These are phyloP conservation scores for Sordaria brevicollis DNA, from an alignment of 495 filamentous ascomycete genomes.

Conservation along the genomic window DNA sequence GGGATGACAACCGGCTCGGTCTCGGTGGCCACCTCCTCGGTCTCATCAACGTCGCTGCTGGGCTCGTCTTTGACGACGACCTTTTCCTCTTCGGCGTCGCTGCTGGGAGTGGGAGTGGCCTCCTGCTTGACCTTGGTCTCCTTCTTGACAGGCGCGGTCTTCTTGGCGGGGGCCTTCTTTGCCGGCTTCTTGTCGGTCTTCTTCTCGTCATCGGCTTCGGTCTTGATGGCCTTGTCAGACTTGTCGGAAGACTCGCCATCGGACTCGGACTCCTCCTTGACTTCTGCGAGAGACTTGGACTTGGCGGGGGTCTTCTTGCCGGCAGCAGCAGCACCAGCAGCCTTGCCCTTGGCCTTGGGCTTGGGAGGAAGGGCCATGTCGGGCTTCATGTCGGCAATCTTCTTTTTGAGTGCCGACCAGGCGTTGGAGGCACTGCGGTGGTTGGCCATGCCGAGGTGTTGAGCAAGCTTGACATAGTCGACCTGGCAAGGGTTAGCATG, in stretches of 20 bases:
- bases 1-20: background rate
- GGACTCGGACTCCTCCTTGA: background rate
- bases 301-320: background rate
- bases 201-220: background rate
- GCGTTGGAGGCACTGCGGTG: constrained; percentile 5
- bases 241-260: too few relatives aligned
- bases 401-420: constrained; percentile 1
- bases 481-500: background rate
- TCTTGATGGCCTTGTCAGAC: background rate
- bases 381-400: background rate
- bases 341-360: background rate
- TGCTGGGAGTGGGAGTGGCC: background rate
- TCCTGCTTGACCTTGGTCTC: background rate
- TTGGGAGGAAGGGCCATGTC: background rate
- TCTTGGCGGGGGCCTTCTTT: background rate
- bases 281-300: background rate
- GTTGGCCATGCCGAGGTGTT: constrained; percentile 5
- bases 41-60: background rate
- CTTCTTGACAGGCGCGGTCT: background rate
- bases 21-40: background rate
- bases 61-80: background rate
- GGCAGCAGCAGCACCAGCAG: background rate
- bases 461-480: background rate
- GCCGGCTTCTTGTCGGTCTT: background rate
- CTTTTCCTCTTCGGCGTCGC: background rate